These are phyloP conservation scores for Pyrrhoderma noxium DNA, from an alignment of 1,284 basidiomycete species.

Conservation along the genomic window DNA sequence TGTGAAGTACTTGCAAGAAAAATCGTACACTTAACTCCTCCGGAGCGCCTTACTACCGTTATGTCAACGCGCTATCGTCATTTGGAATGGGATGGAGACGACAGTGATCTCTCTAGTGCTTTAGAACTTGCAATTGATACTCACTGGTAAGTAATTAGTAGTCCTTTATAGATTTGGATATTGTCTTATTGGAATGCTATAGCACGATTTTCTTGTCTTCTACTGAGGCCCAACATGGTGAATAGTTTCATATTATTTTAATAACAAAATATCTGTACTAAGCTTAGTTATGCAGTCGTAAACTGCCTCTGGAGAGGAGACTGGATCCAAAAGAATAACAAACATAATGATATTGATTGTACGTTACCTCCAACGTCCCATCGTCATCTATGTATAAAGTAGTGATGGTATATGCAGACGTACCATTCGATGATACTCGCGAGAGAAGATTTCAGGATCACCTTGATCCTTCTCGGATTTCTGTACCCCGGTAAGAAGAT, in stretches of 20 bases:
- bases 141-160: conserved; percentile 48
- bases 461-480: conserved; percentile 71
- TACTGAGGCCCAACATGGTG: conserved; percentile 77
- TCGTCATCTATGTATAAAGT: not conserved
- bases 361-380: conserved; percentile 21
- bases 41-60: conserved; percentile 58
- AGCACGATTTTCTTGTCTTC: conserved; percentile 84
- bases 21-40: conserved; percentile 62
- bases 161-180: conserved; percentile 6
- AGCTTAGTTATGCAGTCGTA: conserved; percentile 47
- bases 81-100: conserved; percentile 68
- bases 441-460: conserved; percentile 58
- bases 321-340: conserved; percentile 70
- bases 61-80: conserved; percentile 77
- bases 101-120: conserved; percentile 67
- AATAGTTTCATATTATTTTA: conserved; percentile 17
- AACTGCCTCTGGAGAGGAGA: conserved; percentile 76
- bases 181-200: conserved; percentile 16
- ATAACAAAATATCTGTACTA: not conserved
- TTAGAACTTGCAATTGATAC: conserved; percentile 82
- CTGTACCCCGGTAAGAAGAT: conserved; percentile 65
- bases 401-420: conserved; percentile 36
- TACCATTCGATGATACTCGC: conserved; percentile 48
- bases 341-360: conserved; percentile 66
- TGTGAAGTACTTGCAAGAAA: conserved; percentile 86